These are phyloP conservation scores for Ramaria sp. DNA, from an alignment of 768 basidiomycete species.

Conservation along the genomic window DNA sequence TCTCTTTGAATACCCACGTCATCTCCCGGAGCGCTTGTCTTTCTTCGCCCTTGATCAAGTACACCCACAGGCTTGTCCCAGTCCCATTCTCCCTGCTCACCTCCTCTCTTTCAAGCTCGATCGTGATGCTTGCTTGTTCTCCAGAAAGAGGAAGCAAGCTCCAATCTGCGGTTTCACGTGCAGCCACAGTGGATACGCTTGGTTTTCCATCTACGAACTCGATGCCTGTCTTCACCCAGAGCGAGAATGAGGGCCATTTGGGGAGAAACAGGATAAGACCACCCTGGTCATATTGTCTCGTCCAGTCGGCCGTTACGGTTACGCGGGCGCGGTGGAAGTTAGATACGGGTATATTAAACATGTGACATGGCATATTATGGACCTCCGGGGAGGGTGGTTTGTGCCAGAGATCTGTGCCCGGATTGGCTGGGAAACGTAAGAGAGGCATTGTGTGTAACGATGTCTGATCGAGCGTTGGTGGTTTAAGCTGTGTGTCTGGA, in stretches of 20 bases:
- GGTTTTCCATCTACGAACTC: constrained; percentile 18
- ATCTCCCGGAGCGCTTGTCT: constrained; percentile 17
- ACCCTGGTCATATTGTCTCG: constrained; percentile 21
- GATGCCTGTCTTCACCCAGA: constrained; percentile 22
- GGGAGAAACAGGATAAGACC: constrained; percentile 18
- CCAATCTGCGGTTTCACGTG: constrained; percentile 18
- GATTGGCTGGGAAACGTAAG: no score
- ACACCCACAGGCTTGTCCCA: constrained; percentile 19
- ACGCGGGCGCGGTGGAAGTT: constrained; percentile 17
- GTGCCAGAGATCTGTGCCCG: constrained; percentile 21
- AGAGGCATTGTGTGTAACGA: no score
- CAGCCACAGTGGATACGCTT: constrained; percentile 19
- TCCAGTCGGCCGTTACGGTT: constrained; percentile 19
- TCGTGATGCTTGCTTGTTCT: constrained; percentile 8
- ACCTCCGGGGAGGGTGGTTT: constrained; percentile 18
- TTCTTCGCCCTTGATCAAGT: constrained; percentile 12
- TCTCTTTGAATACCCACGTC: constrained; percentile 18
- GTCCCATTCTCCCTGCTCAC: constrained; percentile 5
- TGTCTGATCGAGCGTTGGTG: no score
- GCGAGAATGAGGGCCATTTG: not conserved
- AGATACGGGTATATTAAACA: constrained; percentile 8
- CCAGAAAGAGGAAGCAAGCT: constrained; percentile 14
- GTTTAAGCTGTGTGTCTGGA: no score
- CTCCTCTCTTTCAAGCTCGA: constrained; percentile 15
- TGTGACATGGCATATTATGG: constrained; percentile 15